Evolutionary conservation across 495 filamentous ascomycete genomes (phyloP).

Genomic region (Aspergillus sclerotiicarbonarius): DNA sequence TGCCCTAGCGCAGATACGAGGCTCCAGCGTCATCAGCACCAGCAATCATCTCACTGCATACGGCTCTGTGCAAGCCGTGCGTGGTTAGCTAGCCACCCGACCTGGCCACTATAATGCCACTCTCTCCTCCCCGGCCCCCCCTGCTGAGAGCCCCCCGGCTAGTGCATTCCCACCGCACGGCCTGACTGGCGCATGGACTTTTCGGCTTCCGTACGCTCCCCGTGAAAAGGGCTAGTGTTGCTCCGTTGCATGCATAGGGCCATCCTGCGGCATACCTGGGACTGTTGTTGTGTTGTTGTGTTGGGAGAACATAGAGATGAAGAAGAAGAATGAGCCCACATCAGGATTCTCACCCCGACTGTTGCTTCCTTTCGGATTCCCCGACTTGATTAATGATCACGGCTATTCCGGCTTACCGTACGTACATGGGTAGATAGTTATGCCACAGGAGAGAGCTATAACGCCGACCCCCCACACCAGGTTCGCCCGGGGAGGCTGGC

Average conservation of each 20-base stretch:
- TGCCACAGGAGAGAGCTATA: not conserved
- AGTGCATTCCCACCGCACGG: not conserved
- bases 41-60: not conserved
- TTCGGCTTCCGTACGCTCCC: not conserved
- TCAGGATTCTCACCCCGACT: not conserved
- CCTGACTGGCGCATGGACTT: slow-evolving; percentile 4
- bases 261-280: not conserved
- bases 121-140: not conserved
- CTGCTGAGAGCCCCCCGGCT: not conserved
- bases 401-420: not conserved
- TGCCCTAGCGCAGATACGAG: slow-evolving; percentile 3
- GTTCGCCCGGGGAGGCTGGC: not conserved
- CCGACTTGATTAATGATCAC: not conserved
- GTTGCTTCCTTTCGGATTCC: not conserved
- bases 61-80: not conserved
- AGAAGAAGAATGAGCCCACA: not conserved
- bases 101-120: too few species aligned
- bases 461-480: not conserved
- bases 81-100: not conserved
- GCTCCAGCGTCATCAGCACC: slow-evolving; percentile 3
- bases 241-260: not conserved
- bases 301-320: not conserved
- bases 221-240: not conserved
- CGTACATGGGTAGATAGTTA: not conserved
- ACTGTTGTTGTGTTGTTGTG: too few species aligned